phyloP scores from a whole-genome alignment of 75 land plant species.

The Pinus albicaulis region DNA sequence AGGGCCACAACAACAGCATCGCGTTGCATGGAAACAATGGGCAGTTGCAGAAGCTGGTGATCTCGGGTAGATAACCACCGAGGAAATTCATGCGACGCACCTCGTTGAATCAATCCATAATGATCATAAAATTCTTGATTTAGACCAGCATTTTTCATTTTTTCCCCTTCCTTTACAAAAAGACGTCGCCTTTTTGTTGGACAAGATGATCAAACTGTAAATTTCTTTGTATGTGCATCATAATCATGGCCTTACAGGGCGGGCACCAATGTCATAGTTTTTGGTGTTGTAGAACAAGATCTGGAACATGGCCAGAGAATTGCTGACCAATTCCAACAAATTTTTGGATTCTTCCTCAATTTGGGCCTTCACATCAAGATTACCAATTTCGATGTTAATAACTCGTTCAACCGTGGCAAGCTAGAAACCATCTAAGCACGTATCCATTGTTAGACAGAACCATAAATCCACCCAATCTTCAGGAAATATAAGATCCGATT shows the following conservation, averaged over 20 bases:
- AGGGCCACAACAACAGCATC: slow-evolving; percentile 27
- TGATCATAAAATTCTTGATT: too few relatives aligned
- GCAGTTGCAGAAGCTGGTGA: slow-evolving; percentile 3
- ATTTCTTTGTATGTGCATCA: too few relatives aligned
- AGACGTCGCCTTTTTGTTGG: not conserved
- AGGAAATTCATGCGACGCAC: not conserved
- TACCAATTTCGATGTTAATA: not conserved
- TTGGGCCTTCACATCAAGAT: too few relatives aligned
- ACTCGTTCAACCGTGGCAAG: not conserved
- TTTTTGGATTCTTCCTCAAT: too few relatives aligned
- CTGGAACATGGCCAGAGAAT: slow-evolving; percentile 5
- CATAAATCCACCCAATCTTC: slow-evolving; percentile 23
- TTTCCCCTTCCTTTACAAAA: too few relatives aligned
- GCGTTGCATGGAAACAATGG: not conserved
- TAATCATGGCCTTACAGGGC: too few relatives aligned
- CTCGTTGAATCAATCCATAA: too few relatives aligned
- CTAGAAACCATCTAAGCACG: slow-evolving; percentile 22
- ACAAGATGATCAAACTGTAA: not conserved
- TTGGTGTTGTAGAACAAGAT: not conserved
- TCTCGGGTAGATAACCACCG: not conserved
- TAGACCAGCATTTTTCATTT: too few relatives aligned
- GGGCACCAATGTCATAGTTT: not conserved
- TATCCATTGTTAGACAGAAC: slow-evolving; percentile 26
- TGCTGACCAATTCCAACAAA: not conserved
- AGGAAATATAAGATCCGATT: not conserved